These are phyloP conservation scores for Eucalyptus curtisii DNA, from an alignment of 345 rosid species.

Conservation along the genomic window DNA sequence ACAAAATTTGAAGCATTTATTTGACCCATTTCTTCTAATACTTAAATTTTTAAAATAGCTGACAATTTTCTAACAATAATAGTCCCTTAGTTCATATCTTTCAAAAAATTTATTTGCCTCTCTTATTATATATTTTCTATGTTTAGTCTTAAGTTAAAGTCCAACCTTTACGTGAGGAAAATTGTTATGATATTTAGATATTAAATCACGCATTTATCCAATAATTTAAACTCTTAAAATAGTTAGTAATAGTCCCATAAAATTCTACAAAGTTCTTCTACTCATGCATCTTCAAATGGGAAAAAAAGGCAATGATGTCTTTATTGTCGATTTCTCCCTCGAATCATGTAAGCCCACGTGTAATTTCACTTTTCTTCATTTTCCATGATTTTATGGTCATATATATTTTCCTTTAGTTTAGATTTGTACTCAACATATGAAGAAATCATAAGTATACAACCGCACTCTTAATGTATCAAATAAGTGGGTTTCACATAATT, in stretches of 20 bases:
- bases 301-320: rapidly evolving
- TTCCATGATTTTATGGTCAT: background rate
- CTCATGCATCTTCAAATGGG: background rate
- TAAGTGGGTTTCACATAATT: background rate
- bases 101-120: too few relatives aligned
- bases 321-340: rapidly evolving
- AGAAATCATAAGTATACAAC: background rate
- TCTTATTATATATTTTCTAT: too few relatives aligned
- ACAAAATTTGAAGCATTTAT: background rate
- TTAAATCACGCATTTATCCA: too few relatives aligned
- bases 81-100: background rate
- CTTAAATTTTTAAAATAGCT: too few relatives aligned
- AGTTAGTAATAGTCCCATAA: background rate
- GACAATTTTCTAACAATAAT: rapidly evolving
- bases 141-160: too few relatives aligned
- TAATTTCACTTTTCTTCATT: background rate
- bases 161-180: background rate
- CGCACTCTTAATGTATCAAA: background rate
- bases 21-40: background rate
- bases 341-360: rapidly evolving
- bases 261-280: rapidly evolving
- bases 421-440: background rate
- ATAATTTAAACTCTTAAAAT: too few relatives aligned
- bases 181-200: too few relatives aligned
- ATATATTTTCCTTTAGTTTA: background rate